Evolutionary conservation across 163 green algal species (phyloP), one percentile per base, ranked within the genome.

Genomic region (Chloromonas sp.): DNA sequence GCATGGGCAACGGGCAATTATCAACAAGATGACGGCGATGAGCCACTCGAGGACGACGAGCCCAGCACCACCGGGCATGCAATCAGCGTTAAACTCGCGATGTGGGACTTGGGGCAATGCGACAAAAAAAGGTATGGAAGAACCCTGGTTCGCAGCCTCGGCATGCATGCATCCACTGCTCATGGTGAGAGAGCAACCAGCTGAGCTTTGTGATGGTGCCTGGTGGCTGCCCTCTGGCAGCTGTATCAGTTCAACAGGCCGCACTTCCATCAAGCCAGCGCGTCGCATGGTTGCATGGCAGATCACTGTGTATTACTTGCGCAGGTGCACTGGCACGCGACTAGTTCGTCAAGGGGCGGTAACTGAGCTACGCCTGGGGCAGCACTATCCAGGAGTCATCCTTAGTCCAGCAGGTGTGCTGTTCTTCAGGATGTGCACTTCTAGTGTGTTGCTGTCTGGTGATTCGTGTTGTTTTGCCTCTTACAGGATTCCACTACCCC

Each of bases 21-120:
- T 84, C 36, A 60, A 80, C 66, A 77, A 13, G 66, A 11, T 60
- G 57, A 70, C 1, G 66, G 14, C 81, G 66, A n/a, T n/a, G 57
- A 14, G 79, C 3, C 14, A n/a, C 2, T 3, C 3, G 66, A 57
- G 60, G 79, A 84, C 1, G n/a, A 15, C 66, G 71, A 81, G 79
- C 61, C 74, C 3, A 61, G 8, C 62, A 76, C 78, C n/a, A 77
- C 62, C 1, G 58, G 78, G 11, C n/a, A 58, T 36, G 36, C 70
- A 62, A 84, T 90, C 66, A 79, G 70, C 11, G 71, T 87, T 58
- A 82, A 84, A 36, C 86, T 94, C 60, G 91, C 90, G 0, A 97
- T 98, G 96, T 98, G 96, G 97, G 97, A 99, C 90, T 89, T 99
- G 84, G 95, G 95, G 1, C 97, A 99, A 85, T 99, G 97, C 86